Percentiles rank a stretch among this genome's conserved stretches.
phyloP scores from a whole-genome alignment of 2,329 filamentous ascomycete genomes.

The Phialophora macrospora region DNA sequence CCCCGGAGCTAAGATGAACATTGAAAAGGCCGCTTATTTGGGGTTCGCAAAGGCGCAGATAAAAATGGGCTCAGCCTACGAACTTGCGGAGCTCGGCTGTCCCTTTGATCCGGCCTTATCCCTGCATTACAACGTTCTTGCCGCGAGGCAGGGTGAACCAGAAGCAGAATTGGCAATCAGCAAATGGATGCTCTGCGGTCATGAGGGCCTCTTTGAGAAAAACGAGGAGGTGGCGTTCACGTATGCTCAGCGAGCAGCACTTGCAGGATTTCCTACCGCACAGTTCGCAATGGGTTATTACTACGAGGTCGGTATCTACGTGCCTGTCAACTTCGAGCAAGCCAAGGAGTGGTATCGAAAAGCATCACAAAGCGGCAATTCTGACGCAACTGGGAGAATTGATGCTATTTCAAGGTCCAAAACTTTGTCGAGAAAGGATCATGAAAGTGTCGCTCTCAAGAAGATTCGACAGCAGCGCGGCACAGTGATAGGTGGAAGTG shows the following conservation, averaged over 20 bases:
- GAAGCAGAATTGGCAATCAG: conserved; percentile 96
- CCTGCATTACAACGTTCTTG: conserved; percentile 92
- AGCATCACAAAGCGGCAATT: conserved; percentile 87
- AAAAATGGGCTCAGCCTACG: conserved; percentile 96
- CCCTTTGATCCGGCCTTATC: conserved; percentile 93
- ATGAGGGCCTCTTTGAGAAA: conserved; percentile 89
- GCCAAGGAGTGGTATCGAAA: conserved; percentile 89
- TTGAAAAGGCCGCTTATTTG: conserved; percentile 94
- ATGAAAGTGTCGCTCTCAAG: conserved; percentile 87
- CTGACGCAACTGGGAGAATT: conserved; percentile 80
- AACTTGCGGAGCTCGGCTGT: conserved; percentile 89
- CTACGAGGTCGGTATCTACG: conserved; percentile 92
- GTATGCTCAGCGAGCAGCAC: conserved; percentile 86
- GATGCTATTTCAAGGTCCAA: conserved; percentile 83
- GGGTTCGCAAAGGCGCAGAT: conserved; percentile 95
- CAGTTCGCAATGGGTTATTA: conserved; percentile 98
- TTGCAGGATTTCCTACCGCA: conserved; percentile 80
- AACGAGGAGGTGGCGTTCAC: conserved; percentile 92
- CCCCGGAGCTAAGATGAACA: conserved; percentile 77
- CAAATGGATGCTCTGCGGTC: conserved; percentile 97
- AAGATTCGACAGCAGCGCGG: conserved; percentile 83
- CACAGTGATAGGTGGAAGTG: conserved; percentile 51
- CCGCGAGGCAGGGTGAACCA: conserved; percentile 86
- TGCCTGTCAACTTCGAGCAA: conserved; percentile 79
- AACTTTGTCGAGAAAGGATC: conserved; percentile 84